phyloP scores from a whole-genome alignment of 2,329 filamentous ascomycete genomes.

The Blastomyces gilchristii region DNA sequence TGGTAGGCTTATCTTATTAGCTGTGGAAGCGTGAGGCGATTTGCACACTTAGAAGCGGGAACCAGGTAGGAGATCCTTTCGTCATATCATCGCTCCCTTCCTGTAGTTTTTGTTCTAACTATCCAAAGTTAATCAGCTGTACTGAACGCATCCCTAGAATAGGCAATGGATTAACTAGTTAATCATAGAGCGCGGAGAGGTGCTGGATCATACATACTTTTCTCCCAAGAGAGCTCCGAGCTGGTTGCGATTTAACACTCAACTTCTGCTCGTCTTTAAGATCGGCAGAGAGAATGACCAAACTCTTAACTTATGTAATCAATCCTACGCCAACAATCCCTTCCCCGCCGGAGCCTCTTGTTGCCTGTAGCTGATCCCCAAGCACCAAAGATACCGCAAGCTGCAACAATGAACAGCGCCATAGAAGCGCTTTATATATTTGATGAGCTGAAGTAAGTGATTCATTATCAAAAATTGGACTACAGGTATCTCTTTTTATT shows the following conservation, averaged over 20 bases:
- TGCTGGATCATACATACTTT: neutral
- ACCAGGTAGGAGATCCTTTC: neutral
- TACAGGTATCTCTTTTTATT: constrained; percentile 8
- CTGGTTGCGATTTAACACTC: neutral
- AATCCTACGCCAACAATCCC: neutral
- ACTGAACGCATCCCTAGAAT: neutral
- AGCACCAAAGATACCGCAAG: neutral
- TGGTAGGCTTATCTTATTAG: constrained; percentile 2
- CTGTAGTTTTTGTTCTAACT: neutral
- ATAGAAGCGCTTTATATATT: constrained; percentile 96
- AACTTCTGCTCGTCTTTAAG: neutral
- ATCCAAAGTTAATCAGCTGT: neutral
- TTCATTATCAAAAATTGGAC: neutral
- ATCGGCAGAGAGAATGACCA: neutral
- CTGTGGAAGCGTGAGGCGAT: neutral
- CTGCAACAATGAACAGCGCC: constrained; percentile 61
- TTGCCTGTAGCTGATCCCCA: neutral
- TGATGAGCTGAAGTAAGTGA: constrained; percentile 77
- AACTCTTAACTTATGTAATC: neutral
- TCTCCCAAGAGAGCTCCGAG: neutral
- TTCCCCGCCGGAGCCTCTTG: neutral
- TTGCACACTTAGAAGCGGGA: neutral
- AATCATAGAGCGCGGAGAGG: neutral
- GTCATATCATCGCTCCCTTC: neutral
- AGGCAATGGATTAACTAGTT: neutral